Evolutionary conservation across 2,329 filamentous ascomycete genomes (phyloP).

Genomic region (Stemphylium beticola): DNA sequence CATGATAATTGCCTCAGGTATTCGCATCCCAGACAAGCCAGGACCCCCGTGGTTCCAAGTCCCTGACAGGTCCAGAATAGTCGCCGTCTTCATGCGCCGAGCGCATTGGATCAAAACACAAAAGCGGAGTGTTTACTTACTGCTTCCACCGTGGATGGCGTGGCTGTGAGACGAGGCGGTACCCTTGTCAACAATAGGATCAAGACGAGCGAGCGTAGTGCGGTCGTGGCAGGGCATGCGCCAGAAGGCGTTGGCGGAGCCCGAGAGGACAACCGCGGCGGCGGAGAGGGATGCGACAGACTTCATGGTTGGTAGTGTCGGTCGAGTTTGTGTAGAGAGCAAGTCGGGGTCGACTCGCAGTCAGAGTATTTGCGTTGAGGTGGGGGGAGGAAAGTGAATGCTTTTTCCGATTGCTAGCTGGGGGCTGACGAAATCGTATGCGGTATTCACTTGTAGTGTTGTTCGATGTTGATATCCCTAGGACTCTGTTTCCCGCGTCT

Average conservation of each 20-base stretch:
- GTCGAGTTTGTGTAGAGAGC: slow-evolving; percentile 5
- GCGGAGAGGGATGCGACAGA: slow-evolving; percentile 35
- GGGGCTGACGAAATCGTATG: background rate
- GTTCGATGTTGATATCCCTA: too few relatives aligned
- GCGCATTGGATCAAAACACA: slow-evolving; percentile 45
- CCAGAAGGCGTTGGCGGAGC: slow-evolving; percentile 67
- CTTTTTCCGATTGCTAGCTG: slow-evolving; percentile 4
- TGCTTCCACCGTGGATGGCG: slow-evolving; percentile 49
- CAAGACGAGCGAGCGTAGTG: slow-evolving; percentile 65
- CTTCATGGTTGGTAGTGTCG: slow-evolving; percentile 38
- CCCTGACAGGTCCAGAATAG: slow-evolving; percentile 4
- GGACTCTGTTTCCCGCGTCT: slow-evolving; percentile 8
- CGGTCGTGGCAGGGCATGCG: slow-evolving; percentile 71
- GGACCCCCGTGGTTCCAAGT: background rate
- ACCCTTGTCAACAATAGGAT: slow-evolving; percentile 47
- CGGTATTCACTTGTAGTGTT: background rate
- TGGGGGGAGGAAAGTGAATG: background rate
- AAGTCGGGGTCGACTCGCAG: slow-evolving; percentile 5
- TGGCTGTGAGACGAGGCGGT: slow-evolving; percentile 40
- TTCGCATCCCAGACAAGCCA: background rate
- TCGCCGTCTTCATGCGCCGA: slow-evolving; percentile 11
- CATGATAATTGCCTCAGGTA: slow-evolving; percentile 19
- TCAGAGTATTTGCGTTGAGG: background rate
- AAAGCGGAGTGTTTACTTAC: slow-evolving; percentile 59
- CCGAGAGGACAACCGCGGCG: slow-evolving; percentile 42